These are phyloP conservation scores for Trematosphaeria pertusa DNA, from an alignment of 2,329 filamentous ascomycete species.

Conservation along the genomic window DNA sequence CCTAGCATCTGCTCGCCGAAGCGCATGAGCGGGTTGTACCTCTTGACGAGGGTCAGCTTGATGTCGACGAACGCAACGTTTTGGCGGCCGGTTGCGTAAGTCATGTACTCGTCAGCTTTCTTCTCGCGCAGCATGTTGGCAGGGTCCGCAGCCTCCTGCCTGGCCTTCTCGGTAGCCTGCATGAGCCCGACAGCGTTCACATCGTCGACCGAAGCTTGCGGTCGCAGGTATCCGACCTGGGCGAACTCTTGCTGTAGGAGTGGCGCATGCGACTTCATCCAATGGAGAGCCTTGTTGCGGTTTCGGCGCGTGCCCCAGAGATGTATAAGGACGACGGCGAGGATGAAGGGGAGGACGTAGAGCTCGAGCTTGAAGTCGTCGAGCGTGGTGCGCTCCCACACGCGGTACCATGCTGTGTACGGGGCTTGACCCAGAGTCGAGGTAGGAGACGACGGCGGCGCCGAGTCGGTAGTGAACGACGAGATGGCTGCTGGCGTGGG, in stretches of 20 bases:
- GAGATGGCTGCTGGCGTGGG: constrained; percentile 62
- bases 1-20: constrained; percentile 72
- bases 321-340: constrained; percentile 78
- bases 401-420: constrained; percentile 95
- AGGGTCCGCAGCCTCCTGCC: constrained; percentile 54
- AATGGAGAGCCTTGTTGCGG: constrained; percentile 77
- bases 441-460: constrained; percentile 46
- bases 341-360: constrained; percentile 76
- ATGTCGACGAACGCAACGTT: constrained; percentile 92
- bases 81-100: constrained; percentile 89
- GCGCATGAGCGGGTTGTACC: constrained; percentile 79
- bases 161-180: constrained; percentile 43
- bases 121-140: constrained; percentile 80
- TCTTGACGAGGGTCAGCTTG: constrained; percentile 80
- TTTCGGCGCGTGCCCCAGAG: constrained; percentile 82
- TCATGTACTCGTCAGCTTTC: constrained; percentile 82
- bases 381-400: constrained; percentile 87
- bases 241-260: constrained; percentile 82
- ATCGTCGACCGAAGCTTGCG: constrained; percentile 52
- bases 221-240: constrained; percentile 76
- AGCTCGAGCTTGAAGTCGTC: constrained; percentile 89
- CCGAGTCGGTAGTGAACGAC: constrained; percentile 46
- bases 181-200: constrained; percentile 51
- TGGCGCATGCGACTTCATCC: constrained; percentile 77
- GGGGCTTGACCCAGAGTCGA: constrained; percentile 59